phyloP scores from a whole-genome alignment of 2,329 filamentous ascomycete species.

The Ustulina deusta region DNA sequence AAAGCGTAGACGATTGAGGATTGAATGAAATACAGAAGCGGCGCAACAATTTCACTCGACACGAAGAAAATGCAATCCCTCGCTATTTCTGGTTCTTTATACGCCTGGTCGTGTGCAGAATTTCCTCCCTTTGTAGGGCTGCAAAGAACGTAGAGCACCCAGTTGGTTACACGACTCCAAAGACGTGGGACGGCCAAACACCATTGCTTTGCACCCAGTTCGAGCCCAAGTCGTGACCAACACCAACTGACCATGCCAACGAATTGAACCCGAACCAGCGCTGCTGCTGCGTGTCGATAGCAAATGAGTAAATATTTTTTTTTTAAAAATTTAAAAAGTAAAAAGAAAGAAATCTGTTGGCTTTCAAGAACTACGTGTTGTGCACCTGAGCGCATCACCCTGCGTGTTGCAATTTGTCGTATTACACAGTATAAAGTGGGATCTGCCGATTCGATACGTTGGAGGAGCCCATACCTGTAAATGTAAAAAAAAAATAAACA shows the following conservation, averaged over 20 bases:
- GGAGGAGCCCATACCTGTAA: conserved; percentile 18
- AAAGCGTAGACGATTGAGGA: conserved; percentile 7
- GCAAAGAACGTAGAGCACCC: conserved; percentile 22
- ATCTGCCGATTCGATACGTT: conserved; percentile 16
- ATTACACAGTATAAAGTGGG: not conserved
- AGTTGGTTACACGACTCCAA: conserved; percentile 32
- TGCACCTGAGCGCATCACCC: conserved; percentile 13
- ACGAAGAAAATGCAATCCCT: not conserved
- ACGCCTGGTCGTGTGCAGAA: not conserved
- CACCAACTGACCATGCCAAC: conserved; percentile 34
- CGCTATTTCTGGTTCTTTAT: not conserved
- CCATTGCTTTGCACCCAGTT: conserved; percentile 30
- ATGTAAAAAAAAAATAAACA: not conserved
- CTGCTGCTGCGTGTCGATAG: conserved; percentile 19
- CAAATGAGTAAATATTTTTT: conserved; percentile 5
- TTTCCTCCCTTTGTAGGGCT: conserved; percentile 17
- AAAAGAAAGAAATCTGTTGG: conserved; percentile 14
- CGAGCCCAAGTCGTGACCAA: conserved; percentile 32
- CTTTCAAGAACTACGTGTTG: conserved; percentile 28
- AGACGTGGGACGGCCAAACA: conserved; percentile 35
- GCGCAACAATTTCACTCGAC: conserved; percentile 8
- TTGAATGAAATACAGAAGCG: not conserved
- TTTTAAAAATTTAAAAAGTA: no score
- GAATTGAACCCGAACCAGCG: conserved; percentile 1
- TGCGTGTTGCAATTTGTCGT: conserved; percentile 1